Evolutionary conservation across 148 eudicot species (phyloP).

Genomic region (Gaultheria prostrata): DNA sequence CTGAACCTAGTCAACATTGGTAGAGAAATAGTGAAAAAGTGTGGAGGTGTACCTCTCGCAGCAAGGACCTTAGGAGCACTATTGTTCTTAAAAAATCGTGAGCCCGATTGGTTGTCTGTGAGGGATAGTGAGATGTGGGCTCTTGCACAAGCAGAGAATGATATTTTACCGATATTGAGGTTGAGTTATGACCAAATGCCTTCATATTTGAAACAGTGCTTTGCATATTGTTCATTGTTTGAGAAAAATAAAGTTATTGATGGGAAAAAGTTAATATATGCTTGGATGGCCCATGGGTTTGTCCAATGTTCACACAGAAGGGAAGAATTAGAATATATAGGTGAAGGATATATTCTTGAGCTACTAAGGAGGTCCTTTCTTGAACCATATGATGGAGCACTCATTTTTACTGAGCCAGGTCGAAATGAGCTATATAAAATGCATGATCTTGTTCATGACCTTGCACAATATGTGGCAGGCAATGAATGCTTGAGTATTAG

Average conservation of each 20-base stretch:
- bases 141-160: not conserved
- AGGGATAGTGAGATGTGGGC: not conserved
- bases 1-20: conserved; percentile 21
- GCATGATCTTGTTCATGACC: conserved; percentile 11
- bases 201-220: not conserved
- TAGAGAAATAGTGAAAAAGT: conserved; percentile 22
- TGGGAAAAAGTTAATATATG: not conserved
- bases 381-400: not conserved
- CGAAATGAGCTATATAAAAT: not conserved
- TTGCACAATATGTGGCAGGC: not conserved
- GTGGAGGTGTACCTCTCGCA: conserved; percentile 22
- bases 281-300: not conserved
- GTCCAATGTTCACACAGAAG: not conserved
- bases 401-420: too few species aligned
- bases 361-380: not conserved
- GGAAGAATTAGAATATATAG: not conserved
- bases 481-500: not conserved
- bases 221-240: not conserved
- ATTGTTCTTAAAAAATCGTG: not conserved
- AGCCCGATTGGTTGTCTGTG: conserved; percentile 11
- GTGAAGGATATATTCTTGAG: not conserved
- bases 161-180: not conserved
- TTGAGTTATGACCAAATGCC: not conserved
- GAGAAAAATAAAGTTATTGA: not conserved
- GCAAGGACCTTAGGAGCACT: conserved; percentile 15